Evolutionary conservation across 2,329 filamentous ascomycete species (phyloP), one percentile per base, ranked within the genome.

Genomic region (Paraphoma chrysanthemicola): DNA sequence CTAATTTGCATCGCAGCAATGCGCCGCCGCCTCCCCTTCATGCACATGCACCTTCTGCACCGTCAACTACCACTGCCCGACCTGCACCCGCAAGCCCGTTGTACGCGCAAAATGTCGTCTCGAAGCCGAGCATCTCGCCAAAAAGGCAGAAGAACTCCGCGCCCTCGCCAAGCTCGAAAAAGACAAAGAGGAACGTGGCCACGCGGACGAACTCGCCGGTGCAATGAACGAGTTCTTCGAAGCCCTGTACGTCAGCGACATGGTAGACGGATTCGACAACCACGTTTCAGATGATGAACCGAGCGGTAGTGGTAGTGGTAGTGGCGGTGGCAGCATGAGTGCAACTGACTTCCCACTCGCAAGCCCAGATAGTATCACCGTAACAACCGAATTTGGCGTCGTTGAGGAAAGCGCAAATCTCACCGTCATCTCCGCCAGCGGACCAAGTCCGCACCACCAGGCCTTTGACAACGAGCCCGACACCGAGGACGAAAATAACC

Each of bases 11-110:
- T 10, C 9, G 14, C 44, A 75, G 74, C 66, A 66, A 69, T 78
- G 75, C 49, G 59, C 66, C 28, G 53, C 60, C 8, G 55, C 60
- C 5, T 72, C 72, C 23, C 69, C 74, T 12, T 55, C 62, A 4
- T 79, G 77, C 59, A 64, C 70, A 17, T 79, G 77, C 67, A 69
- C 69, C 1, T 77, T 73, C 55, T 79, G 77, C 63, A 73, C 69
- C 1, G 67, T 67, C 12, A 74, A 74, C 55, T 79, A 70, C 51
- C 74, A 79, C 60, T 79, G 77, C 52, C 76, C 77, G 0, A 62
- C 62, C 31, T 79, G 77, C 59, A 50, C 68, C 9, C 67, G 63
- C 33, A 77, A 77, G 51, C 60, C 69, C 29, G 60, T 64, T 12
- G 70, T 78, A 11, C 70, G 63, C 44, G 63, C 67, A 7, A 75